Conservation (phyloP, 164 flowering plant genomes). For the Annona squamosa region DNA sequence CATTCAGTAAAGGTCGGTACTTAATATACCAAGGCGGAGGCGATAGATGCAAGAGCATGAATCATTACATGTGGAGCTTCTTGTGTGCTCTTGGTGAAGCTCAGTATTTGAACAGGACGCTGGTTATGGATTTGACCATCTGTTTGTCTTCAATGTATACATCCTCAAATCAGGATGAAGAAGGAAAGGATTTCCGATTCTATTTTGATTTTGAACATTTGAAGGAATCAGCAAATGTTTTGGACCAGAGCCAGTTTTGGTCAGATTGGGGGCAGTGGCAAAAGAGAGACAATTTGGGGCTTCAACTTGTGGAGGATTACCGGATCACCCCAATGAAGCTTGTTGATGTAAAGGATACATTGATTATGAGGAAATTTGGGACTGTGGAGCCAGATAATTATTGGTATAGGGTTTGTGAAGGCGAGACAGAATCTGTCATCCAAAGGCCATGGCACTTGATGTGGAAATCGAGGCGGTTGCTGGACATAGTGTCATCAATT, state of each 20-base stretch:
- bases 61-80: constrained; percentile 89
- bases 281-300: constrained; percentile 42
- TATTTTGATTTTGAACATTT: constrained; percentile 93
- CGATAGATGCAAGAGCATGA: constrained; percentile 92
- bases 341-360: constrained; percentile 42
- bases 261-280: constrained; percentile 72
- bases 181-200: constrained; percentile 86
- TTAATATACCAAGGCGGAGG: constrained; percentile 75
- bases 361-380: constrained; percentile 93
- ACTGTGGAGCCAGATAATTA: constrained; percentile 67
- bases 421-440: constrained; percentile 75
- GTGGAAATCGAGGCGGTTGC: constrained; percentile 60
- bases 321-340: constrained; percentile 80
- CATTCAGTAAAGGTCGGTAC: constrained; percentile 62
- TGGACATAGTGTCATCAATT: constrained; percentile 28
- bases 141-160: constrained; percentile 72
- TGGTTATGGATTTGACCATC: constrained; percentile 68
- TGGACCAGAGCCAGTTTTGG: constrained; percentile 83
- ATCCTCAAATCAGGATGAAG: constrained; percentile 67
- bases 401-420: constrained; percentile 96
- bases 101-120: constrained; percentile 80
- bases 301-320: constrained; percentile 72
- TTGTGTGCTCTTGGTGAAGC: constrained; percentile 91
- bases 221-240: constrained; percentile 65
- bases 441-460: constrained; percentile 85